A percentile compares a stretch with the other conserved stretches of the same genome.
Evolutionary conservation across 768 basidiomycete species (phyloP).

Genomic region (Lentinula raphanica): DNA sequence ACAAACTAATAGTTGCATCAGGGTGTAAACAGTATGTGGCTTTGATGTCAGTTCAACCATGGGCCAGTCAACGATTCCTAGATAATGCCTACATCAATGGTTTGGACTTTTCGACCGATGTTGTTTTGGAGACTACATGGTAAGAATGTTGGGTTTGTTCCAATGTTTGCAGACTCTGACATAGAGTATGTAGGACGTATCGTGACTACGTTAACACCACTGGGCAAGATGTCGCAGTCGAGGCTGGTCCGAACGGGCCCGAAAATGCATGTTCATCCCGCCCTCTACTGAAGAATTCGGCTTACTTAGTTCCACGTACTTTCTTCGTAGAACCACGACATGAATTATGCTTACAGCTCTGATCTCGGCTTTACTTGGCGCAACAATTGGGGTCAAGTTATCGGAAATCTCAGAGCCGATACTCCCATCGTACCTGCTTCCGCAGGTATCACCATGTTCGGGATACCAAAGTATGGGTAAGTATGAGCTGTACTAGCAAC

Average conservation of each 20-base stretch:
- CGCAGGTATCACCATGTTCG: constrained; percentile 28
- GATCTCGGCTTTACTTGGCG: constrained; percentile 27
- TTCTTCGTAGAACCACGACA: constrained; percentile 30
- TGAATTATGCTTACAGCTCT: constrained; percentile 25
- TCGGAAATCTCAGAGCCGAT: constrained; percentile 19
- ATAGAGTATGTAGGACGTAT: constrained; percentile 25
- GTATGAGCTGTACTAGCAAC: constrained; percentile 6
- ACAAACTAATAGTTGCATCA: constrained; percentile 1
- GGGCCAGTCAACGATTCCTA: constrained; percentile 3
- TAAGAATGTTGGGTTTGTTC: no score
- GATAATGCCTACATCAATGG: constrained; percentile 36
- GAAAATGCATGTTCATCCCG: constrained; percentile 24
- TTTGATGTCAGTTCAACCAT: neutral
- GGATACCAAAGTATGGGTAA: constrained; percentile 32
- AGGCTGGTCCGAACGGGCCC: constrained; percentile 34
- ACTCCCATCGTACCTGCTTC: constrained; percentile 27
- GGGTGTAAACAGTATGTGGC: constrained; percentile 28
- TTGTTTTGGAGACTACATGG: constrained; percentile 23
- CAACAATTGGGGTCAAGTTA: constrained; percentile 31
- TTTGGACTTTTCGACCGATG: constrained; percentile 23
- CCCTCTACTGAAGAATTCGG: neutral
- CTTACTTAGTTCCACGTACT: no score
- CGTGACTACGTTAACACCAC: constrained; percentile 34
- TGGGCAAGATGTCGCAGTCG: constrained; percentile 30
- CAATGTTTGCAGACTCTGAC: neutral